Percentiles rank a stretch among this genome's conserved stretches.
Conservation (phyloP, 805 yeast genomes). For the Priceomyces fermenticarens region DNA sequence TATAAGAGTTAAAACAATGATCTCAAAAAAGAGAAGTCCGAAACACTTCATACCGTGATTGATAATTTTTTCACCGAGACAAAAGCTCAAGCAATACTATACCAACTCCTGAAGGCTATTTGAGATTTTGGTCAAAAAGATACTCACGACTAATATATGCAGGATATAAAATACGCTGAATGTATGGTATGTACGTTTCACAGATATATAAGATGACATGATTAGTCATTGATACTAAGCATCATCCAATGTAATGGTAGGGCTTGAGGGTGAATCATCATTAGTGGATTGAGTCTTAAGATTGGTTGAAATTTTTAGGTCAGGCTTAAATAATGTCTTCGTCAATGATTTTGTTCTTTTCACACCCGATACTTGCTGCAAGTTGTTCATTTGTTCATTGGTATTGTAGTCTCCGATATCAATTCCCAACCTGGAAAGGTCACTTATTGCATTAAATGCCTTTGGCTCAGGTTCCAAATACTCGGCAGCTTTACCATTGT, state of each 20-base stretch:
- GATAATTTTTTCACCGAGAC: too few relatives aligned
- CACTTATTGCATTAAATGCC: slow-evolving; percentile 23
- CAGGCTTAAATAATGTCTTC: slow-evolving; percentile 36
- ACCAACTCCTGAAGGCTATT: neutral
- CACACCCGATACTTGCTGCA: slow-evolving; percentile 8
- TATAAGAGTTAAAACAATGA: neutral
- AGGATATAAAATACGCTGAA: slow-evolving; percentile 1
- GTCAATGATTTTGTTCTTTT: slow-evolving; percentile 27
- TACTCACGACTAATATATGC: slow-evolving; percentile 1
- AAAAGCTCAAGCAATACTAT: too few relatives aligned
- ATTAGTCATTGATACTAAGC: too few relatives aligned
- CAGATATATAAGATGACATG: slow-evolving; percentile 1
- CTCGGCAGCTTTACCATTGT: slow-evolving; percentile 10
- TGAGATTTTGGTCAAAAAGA: neutral
- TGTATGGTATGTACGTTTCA: too few relatives aligned
- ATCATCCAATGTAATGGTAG: slow-evolving; percentile 40
- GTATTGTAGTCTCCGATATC: slow-evolving; percentile 23
- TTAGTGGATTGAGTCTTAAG: slow-evolving; percentile 1
- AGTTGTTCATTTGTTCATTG: slow-evolving; percentile 19
- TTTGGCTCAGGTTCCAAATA: slow-evolving; percentile 37
- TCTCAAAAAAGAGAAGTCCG: too few relatives aligned
- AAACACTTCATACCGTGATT: too few relatives aligned
- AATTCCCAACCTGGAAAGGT: slow-evolving; percentile 29
- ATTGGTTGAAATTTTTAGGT: slow-evolving; percentile 20
- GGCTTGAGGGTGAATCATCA: slow-evolving; percentile 17